Evolutionary conservation across 805 yeast species (phyloP), one percentile per base, ranked within the genome.

Genomic region (Starmerella stigmatis): DNA sequence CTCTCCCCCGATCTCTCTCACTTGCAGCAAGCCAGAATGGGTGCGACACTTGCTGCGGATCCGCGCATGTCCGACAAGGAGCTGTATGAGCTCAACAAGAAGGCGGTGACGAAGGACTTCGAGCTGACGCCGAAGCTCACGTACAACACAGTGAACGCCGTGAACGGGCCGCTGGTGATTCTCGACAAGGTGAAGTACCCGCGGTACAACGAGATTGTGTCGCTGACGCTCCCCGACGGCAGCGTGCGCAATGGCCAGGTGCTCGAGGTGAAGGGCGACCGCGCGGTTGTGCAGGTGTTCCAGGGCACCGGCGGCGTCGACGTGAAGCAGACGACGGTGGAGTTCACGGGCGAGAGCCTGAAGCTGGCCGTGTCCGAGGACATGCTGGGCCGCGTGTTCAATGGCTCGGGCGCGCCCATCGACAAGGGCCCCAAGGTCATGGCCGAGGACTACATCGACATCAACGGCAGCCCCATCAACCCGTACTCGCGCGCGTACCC

Each of bases 281-380:
- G 92, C 64, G 99, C 99, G 45, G 78, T 92, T 65, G 99, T 92
- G 43, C 99, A 92, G 74, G 99, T 92, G 41, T 92, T 92, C 63
- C 97, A 92, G 71, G 99, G 99, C 62, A 92, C 99, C 43, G 81
- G 96, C 5, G 99, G 98, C 61, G 85, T 92, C 58, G 99, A 92
- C 72, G 97, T 92, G 52, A 88, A 92, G 71, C 92, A 88, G 71
- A 92, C 99, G 41, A 76, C 86, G 48, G 95, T 94, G 50, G 97
- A 94, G 68, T 89, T 92, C 70, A 88, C 98, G 32, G 98, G 99
- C 51, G 79, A 89, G 64, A 84, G 78, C 66, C 74, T 92, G 73
- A 84, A 79, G 66, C 85, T 92, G 54, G 82, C 97, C 19, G 98
- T 92, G 20, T 81, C 94, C 46, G 98, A 92, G 67, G 99, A 92